Conservation (phyloP, 768 basidiomycete species). For the Boletus coccyginus region DNA sequence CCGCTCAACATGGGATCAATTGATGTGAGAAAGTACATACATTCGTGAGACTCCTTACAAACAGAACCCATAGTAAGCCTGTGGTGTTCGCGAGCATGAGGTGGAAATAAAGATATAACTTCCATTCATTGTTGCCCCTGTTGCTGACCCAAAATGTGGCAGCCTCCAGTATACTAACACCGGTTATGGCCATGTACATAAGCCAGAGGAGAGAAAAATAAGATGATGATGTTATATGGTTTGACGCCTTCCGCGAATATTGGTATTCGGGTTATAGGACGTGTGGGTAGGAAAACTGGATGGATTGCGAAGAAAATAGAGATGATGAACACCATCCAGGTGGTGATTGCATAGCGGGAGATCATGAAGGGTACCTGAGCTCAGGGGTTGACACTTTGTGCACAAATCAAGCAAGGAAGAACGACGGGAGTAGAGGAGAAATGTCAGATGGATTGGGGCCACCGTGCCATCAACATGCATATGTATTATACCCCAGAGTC, state of each 20-base stretch:
- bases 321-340: conserved; percentile 48
- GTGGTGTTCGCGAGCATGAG: conserved; percentile 82
- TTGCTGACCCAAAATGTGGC: conserved; percentile 89
- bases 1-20: not conserved
- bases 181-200: conserved; percentile 94
- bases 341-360: conserved; percentile 43
- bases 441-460: not conserved
- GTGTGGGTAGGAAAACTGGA: conserved; percentile 41
- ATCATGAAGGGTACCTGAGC: conserved; percentile 35
- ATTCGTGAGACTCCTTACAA: conserved; percentile 92
- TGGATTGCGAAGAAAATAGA: conserved; percentile 52
- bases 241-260: conserved; percentile 74
- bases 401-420: not conserved
- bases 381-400: too few relatives aligned
- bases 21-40: conserved; percentile 23
- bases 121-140: conserved; percentile 66
- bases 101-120: conserved; percentile 79
- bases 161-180: conserved; percentile 80
- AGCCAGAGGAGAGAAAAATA: conserved; percentile 86
- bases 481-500: too few relatives aligned
- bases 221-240: conserved; percentile 89
- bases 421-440: not conserved
- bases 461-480: too few relatives aligned
- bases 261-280: conserved; percentile 32
- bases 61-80: conserved; percentile 52